Conservation (phyloP, 805 yeast species). For the Groenewaldozyma salmanticensis region DNA sequence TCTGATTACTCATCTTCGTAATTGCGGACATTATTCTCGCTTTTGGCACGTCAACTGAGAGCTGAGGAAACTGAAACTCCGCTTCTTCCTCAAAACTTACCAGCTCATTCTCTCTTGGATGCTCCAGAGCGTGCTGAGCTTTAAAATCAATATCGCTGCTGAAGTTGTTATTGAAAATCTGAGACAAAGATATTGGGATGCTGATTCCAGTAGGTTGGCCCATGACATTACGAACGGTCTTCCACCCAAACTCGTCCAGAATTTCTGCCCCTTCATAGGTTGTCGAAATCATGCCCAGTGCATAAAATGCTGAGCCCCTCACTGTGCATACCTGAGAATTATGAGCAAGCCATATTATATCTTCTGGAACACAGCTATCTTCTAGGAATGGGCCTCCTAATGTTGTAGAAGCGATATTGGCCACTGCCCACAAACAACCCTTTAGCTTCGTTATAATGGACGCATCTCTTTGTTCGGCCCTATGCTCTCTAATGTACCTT, state of each 20-base stretch:
- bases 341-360: slow-evolving; percentile 43
- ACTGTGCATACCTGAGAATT: slow-evolving; percentile 46
- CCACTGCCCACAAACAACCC: slow-evolving; percentile 80
- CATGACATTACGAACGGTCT: slow-evolving; percentile 35
- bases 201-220: slow-evolving; percentile 34
- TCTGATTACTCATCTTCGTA: slow-evolving; percentile 48
- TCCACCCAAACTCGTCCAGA: slow-evolving; percentile 76
- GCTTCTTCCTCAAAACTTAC: slow-evolving; percentile 2
- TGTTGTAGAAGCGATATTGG: slow-evolving; percentile 66
- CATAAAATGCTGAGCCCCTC: slow-evolving; percentile 69
- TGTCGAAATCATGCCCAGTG: slow-evolving; percentile 60
- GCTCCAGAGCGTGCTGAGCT: not conserved
- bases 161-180: slow-evolving; percentile 1
- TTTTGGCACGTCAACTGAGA: slow-evolving; percentile 15
- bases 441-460: slow-evolving; percentile 42
- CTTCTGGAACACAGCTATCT: slow-evolving; percentile 40
- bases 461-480: slow-evolving; percentile 23
- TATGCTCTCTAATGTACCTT: slow-evolving; percentile 19
- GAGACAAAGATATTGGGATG: slow-evolving; percentile 28
- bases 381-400: slow-evolving; percentile 57
- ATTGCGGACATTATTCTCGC: slow-evolving; percentile 26
- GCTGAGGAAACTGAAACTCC: slow-evolving; percentile 14
- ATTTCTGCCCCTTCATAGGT: slow-evolving; percentile 78
- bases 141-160: not conserved
- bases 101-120: not conserved